These are phyloP conservation scores for Fusarium sp. DNA, from an alignment of 2,329 filamentous ascomycete genomes.

Conservation along the genomic window DNA sequence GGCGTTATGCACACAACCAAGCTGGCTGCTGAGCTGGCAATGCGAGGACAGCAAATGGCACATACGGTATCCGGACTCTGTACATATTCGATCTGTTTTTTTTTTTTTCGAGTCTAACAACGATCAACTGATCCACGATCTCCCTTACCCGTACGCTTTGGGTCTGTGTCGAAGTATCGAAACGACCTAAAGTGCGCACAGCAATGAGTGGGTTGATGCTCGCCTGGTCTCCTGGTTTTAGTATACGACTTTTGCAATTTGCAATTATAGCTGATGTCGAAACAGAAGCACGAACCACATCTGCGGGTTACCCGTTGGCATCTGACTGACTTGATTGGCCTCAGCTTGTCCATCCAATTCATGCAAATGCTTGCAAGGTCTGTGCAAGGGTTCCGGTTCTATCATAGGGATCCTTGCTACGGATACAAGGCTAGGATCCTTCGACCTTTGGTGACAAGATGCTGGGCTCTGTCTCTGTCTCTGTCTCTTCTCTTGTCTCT, in stretches of 20 bases:
- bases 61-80: neutral
- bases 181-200: constrained; percentile 24
- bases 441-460: constrained; percentile 35
- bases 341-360: constrained; percentile 31
- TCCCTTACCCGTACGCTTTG: neutral
- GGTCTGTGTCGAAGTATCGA: constrained; percentile 27
- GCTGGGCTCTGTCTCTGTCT: constrained; percentile 23
- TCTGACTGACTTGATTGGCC: constrained; percentile 37
- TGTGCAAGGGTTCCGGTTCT: constrained; percentile 22
- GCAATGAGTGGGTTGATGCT: constrained; percentile 27
- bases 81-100: neutral
- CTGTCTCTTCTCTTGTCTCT: constrained; percentile 32
- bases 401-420: constrained; percentile 15
- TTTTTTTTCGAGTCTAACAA: constrained; percentile 1
- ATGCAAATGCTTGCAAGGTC: constrained; percentile 44
- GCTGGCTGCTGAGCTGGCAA: constrained; percentile 40
- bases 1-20: constrained; percentile 39
- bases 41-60: constrained; percentile 20
- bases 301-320: constrained; percentile 34
- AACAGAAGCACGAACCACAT: constrained; percentile 43
- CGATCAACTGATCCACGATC: neutral
- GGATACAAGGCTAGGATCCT: constrained; percentile 31
- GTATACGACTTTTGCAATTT: constrained; percentile 17
- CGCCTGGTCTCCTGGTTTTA: constrained; percentile 32
- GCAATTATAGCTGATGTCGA: constrained; percentile 44